Evolutionary conservation across 352 stramenopile genomes (phyloP).

Genomic region (Globisporangium emineosum): DNA sequence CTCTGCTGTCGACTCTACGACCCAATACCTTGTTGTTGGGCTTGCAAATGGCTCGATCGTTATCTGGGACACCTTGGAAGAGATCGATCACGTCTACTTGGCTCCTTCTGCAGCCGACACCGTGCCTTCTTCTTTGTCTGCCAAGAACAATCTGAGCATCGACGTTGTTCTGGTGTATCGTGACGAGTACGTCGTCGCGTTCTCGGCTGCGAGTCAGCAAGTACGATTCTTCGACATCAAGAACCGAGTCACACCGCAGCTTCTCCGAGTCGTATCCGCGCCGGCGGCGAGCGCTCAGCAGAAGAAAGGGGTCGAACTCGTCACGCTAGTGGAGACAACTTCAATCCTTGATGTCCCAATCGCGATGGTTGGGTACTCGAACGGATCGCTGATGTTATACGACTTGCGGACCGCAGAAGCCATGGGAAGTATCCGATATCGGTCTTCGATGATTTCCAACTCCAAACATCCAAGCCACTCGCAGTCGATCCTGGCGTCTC

Average conservation of each 20-base stretch:
- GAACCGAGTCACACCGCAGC: slow-evolving; percentile 16
- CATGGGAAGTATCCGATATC: slow-evolving; percentile 32
- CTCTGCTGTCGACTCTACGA: slow-evolving; percentile 37
- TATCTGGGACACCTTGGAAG: slow-evolving; percentile 53
- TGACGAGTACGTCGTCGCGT: slow-evolving; percentile 27
- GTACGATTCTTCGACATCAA: slow-evolving; percentile 47
- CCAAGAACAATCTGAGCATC: slow-evolving; percentile 6
- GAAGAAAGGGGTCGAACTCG: slow-evolving; percentile 6
- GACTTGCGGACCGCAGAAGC: slow-evolving; percentile 42
- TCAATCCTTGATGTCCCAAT: slow-evolving; percentile 33
- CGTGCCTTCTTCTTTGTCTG: background rate
- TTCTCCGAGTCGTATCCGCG: slow-evolving; percentile 33
- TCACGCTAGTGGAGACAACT: slow-evolving; percentile 16
- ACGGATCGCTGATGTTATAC: slow-evolving; percentile 41
- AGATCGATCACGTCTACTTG: slow-evolving; percentile 37
- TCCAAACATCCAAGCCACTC: background rate
- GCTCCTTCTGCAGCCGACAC: slow-evolving; percentile 6
- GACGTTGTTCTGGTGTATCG: slow-evolving; percentile 25
- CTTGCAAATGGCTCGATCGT: slow-evolving; percentile 42
- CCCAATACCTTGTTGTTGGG: slow-evolving; percentile 42
- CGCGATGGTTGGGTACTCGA: slow-evolving; percentile 41
- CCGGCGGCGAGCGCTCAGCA: slow-evolving; percentile 14
- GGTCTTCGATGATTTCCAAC: background rate
- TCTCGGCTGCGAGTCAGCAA: slow-evolving; percentile 33
- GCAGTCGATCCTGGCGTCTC: slow-evolving; percentile 5